Percentiles rank a stretch among this genome's conserved stretches.
phyloP scores from a whole-genome alignment of 164 flowering plant species.

The Akebia trifoliata region DNA sequence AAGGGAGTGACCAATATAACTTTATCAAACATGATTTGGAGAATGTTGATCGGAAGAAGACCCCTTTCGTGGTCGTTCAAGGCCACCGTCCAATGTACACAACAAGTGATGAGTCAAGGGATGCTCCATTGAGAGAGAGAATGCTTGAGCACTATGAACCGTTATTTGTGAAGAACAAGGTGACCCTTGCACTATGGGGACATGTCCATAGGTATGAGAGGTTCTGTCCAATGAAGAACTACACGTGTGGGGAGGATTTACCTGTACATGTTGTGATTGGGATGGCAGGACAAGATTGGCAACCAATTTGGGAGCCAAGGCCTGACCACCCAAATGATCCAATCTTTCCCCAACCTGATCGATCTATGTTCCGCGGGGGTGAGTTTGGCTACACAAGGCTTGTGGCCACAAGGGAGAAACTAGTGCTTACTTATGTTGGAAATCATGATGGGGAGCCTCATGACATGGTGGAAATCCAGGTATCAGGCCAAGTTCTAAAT shows the following conservation, averaged over 20 bases:
- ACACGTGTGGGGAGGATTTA: conserved; percentile 61
- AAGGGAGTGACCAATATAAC: conserved; percentile 69
- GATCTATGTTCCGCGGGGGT: conserved; percentile 77
- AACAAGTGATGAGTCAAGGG: conserved; percentile 62
- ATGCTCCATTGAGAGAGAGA: conserved; percentile 49
- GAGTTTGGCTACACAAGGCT: conserved; percentile 92
- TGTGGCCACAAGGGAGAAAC: conserved; percentile 68
- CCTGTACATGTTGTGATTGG: conserved; percentile 95
- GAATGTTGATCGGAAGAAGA: conserved; percentile 59
- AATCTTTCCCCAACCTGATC: conserved; percentile 69
- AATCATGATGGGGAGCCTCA: conserved; percentile 93
- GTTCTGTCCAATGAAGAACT: conserved; percentile 85
- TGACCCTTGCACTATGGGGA: conserved; percentile 89
- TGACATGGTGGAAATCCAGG: conserved; percentile 68
- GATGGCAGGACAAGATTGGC: conserved; percentile 99
- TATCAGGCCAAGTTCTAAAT: conserved; percentile 48
- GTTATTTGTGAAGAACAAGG: conserved; percentile 70
- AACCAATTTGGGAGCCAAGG: conserved; percentile 83
- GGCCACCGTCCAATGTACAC: conserved; percentile 99
- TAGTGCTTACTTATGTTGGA: conserved; percentile 68
- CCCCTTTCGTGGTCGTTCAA: conserved; percentile 88
- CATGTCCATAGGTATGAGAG: conserved; percentile 96
- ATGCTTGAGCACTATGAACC: conserved; percentile 78
- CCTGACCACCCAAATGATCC: conserved; percentile 60
- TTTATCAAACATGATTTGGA: conserved; percentile 71